Percentiles rank a stretch among this genome's conserved stretches.
phyloP scores from a whole-genome alignment of 192 early-diverging fungal genomes.

The Backusella luteola region DNA sequence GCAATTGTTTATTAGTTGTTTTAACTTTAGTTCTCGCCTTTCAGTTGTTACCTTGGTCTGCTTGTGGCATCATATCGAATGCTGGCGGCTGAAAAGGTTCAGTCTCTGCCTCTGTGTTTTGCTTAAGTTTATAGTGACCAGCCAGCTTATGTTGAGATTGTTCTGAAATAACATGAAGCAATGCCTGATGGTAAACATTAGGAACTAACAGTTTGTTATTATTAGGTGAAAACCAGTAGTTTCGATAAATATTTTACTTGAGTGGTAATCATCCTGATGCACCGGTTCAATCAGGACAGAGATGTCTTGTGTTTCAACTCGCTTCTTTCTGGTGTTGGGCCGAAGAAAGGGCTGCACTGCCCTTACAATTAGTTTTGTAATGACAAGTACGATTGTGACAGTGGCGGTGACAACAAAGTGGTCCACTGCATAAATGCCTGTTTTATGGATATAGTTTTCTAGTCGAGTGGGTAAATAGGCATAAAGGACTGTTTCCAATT shows the following conservation, averaged over 20 bases:
- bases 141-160: conserved; percentile 15
- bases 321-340: background rate
- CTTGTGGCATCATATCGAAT: conserved; percentile 31
- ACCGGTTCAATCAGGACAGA: conserved; percentile 24
- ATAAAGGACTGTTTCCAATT: conserved; percentile 29
- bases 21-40: background rate
- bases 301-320: conserved; percentile 7
- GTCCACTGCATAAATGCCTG: conserved; percentile 33
- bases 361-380: conserved; percentile 18
- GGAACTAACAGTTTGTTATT: conserved; percentile 10
- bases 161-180: conserved; percentile 26
- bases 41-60: conserved; percentile 29
- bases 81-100: conserved; percentile 26
- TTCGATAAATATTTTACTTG: conserved; percentile 11
- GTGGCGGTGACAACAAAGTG: conserved; percentile 27
- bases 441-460: conserved; percentile 21
- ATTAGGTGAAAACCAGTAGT: background rate
- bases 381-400: conserved; percentile 23
- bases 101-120: conserved; percentile 18
- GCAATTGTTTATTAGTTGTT: background rate
- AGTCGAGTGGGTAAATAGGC: conserved; percentile 28
- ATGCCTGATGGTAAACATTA: conserved; percentile 32
- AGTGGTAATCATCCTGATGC: conserved; percentile 26
- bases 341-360: background rate
- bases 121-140: conserved; percentile 22